Conservation (phyloP, 2,329 filamentous ascomycete species). For the Calycina marina region DNA sequence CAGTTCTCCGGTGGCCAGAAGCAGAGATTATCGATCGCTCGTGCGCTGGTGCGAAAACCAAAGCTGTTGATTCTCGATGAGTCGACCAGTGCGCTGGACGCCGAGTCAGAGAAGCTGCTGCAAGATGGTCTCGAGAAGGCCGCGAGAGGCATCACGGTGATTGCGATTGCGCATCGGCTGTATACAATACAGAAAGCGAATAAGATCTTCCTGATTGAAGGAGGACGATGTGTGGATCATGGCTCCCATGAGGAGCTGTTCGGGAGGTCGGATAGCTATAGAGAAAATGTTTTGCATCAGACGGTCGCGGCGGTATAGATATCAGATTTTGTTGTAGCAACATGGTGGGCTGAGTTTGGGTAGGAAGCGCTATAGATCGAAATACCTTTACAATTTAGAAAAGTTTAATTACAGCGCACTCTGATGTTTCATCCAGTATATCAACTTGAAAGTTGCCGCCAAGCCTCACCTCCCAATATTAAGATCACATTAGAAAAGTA, state of each 20-base stretch:
- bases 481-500: too few relatives aligned
- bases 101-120: slow-evolving; percentile 52
- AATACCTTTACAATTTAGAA: too few relatives aligned
- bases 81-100: slow-evolving; percentile 65
- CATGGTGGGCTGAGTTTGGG: too few relatives aligned
- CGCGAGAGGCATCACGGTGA: slow-evolving; percentile 36
- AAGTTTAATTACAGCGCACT: too few relatives aligned
- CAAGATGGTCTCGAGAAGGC: slow-evolving; percentile 50
- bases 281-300: slow-evolving; percentile 26
- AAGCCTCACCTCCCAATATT: too few relatives aligned
- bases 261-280: slow-evolving; percentile 33
- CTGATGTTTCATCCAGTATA: too few relatives aligned
- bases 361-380: too few relatives aligned
- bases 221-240: slow-evolving; percentile 34
- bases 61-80: slow-evolving; percentile 67
- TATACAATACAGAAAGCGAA: slow-evolving; percentile 42
- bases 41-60: slow-evolving; percentile 58
- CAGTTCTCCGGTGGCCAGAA: slow-evolving; percentile 66
- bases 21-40: slow-evolving; percentile 64
- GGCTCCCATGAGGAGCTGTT: slow-evolving; percentile 40
- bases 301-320: slow-evolving; percentile 6
- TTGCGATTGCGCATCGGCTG: slow-evolving; percentile 43
- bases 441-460: too few relatives aligned
- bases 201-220: slow-evolving; percentile 42
- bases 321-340: too few relatives aligned